Conservation (phyloP, 2,329 filamentous ascomycete genomes). For the Lecanicillium sp. region DNA sequence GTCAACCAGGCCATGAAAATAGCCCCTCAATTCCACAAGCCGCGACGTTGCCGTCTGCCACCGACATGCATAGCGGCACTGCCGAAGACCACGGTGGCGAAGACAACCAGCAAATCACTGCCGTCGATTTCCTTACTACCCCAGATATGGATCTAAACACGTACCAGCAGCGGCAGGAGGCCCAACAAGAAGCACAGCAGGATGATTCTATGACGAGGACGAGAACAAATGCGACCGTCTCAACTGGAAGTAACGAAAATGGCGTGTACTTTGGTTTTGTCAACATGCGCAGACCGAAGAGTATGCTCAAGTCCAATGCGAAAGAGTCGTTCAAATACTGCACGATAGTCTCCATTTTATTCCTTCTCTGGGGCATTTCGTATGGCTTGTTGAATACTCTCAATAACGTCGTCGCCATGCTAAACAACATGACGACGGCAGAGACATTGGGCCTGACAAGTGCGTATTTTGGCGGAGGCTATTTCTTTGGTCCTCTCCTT, state of each 20-base stretch:
- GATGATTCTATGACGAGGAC: conserved; percentile 9
- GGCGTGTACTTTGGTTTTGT: conserved; percentile 69
- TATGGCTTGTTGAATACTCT: conserved; percentile 81
- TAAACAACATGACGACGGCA: conserved; percentile 51
- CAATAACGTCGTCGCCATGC: conserved; percentile 59
- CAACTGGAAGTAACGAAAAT: conserved; percentile 31
- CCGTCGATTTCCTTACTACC: conserved; percentile 38
- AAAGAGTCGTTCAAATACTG: conserved; percentile 64
- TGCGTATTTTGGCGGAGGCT: conserved; percentile 63
- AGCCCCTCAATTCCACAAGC: conserved; percentile 1
- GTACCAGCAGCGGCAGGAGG: conserved; percentile 14
- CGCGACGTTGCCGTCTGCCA: not conserved
- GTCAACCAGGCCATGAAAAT: not conserved
- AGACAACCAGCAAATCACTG: too few species aligned
- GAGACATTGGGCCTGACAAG: conserved; percentile 61
- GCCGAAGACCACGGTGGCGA: conserved; percentile 14
- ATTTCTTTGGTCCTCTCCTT: conserved; percentile 60
- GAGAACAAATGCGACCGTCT: conserved; percentile 23
- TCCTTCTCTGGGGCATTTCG: conserved; percentile 84
- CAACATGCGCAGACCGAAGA: conserved; percentile 60
- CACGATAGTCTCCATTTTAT: conserved; percentile 67
- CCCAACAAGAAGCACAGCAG: conserved; percentile 4
- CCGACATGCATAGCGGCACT: conserved; percentile 6
- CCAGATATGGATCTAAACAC: conserved; percentile 21
- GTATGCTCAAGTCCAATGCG: conserved; percentile 56